A percentile compares a stretch with the other conserved stretches of the same genome.
phyloP scores from a whole-genome alignment of 768 basidiomycete genomes.

The Xerocomus potaroensis region DNA sequence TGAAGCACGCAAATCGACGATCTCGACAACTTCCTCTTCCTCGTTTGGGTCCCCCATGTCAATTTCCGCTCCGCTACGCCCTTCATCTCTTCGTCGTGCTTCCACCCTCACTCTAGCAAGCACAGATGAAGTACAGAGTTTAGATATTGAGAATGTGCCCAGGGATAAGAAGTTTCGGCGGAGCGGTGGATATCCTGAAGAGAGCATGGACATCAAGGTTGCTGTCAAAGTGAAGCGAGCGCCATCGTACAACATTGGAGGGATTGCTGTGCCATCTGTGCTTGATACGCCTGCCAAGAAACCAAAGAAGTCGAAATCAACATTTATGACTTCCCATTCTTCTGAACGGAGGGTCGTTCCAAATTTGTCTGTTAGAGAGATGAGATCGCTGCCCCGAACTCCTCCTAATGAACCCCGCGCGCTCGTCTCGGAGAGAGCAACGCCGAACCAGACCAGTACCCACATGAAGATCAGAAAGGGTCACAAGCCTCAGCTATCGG shows the following conservation, averaged over 20 bases:
- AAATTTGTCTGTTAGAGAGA: constrained; percentile 2
- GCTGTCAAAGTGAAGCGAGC: constrained; percentile 39
- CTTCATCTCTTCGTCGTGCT: constrained; percentile 40
- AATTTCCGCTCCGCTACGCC: constrained; percentile 34
- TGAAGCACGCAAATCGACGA: constrained; percentile 26
- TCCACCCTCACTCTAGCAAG: constrained; percentile 31
- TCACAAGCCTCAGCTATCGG: constrained; percentile 39
- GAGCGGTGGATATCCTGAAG: constrained; percentile 15
- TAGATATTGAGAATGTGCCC: constrained; percentile 9
- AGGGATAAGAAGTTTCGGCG: constrained; percentile 9
- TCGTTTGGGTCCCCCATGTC: constrained; percentile 37
- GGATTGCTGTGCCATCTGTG: background rate
- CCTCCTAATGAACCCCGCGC: constrained; percentile 18
- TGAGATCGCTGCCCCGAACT: constrained; percentile 18
- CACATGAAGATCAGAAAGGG: constrained; percentile 30
- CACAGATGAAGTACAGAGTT: constrained; percentile 12
- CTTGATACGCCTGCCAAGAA: constrained; percentile 13
- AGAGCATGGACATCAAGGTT: constrained; percentile 16
- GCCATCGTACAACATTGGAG: constrained; percentile 46
- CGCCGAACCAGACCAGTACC: constrained; percentile 10
- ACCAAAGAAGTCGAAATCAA: constrained; percentile 13
- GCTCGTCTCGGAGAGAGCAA: constrained; percentile 15
- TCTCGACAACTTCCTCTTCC: constrained; percentile 28
- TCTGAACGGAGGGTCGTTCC: constrained; percentile 5
- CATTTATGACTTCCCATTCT: background rate